Evolutionary conservation across 345 rosid genomes (phyloP).

Genomic region (Trapa bicornis): DNA sequence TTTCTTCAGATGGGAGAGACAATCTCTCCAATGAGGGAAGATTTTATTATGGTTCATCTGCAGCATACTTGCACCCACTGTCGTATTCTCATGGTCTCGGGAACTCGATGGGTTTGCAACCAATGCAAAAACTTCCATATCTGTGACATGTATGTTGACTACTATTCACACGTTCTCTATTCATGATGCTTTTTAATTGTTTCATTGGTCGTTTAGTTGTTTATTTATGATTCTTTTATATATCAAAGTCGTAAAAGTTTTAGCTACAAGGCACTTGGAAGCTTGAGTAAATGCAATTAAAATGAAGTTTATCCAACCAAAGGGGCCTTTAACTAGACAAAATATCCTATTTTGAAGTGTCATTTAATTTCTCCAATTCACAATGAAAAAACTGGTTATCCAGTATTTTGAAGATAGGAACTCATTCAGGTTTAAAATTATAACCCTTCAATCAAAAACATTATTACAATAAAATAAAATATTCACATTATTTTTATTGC

Average conservation of each 20-base stretch:
- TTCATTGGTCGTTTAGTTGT: neutral
- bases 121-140: constrained; percentile 88
- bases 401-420: too few species aligned
- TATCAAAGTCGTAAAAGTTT: neutral
- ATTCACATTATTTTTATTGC: too few species aligned
- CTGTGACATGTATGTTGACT: constrained; percentile 70
- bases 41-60: constrained; percentile 98
- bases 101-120: constrained; percentile 81
- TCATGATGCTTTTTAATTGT: neutral
- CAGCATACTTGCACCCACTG: constrained; percentile 90
- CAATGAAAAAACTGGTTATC: too few species aligned
- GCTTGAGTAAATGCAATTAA: too few species aligned
- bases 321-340: too few species aligned
- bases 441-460: too few species aligned
- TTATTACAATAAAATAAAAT: too few species aligned
- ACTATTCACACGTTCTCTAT: constrained; percentile 1
- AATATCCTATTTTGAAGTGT: too few species aligned
- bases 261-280: too few species aligned
- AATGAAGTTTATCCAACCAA: too few species aligned
- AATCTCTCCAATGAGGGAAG: constrained; percentile 96
- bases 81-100: constrained; percentile 79
- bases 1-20: constrained; percentile 90
- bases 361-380: too few species aligned
- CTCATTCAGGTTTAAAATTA: too few species aligned
- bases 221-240: neutral